Percentiles rank a stretch among this genome's conserved stretches.
These are phyloP conservation scores for Aspergillus sp. DNA, from an alignment of 2,329 filamentous ascomycete genomes.

Conservation along the genomic window DNA sequence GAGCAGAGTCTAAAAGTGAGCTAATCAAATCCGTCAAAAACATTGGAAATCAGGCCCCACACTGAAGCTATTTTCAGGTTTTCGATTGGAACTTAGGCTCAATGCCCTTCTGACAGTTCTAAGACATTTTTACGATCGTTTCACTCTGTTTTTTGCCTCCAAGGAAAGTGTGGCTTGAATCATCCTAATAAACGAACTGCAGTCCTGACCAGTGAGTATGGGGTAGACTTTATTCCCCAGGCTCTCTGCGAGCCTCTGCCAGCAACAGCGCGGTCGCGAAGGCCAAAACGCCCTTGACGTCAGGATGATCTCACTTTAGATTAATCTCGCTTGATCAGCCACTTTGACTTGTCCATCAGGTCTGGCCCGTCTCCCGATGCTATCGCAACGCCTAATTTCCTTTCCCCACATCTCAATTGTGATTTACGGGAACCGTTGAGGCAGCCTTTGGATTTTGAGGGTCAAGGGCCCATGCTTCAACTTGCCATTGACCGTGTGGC, in stretches of 20 bases:
- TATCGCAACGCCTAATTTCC: slow-evolving; percentile 4
- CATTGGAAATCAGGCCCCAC: background rate
- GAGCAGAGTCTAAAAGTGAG: background rate
- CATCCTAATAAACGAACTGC: background rate
- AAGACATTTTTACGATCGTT: background rate
- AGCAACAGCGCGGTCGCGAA: background rate
- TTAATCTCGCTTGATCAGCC: slow-evolving; percentile 4
- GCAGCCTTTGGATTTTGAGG: background rate
- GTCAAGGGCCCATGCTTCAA: background rate
- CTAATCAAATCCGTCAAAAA: background rate
- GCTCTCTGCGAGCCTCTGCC: background rate
- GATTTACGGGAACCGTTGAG: slow-evolving; percentile 2
- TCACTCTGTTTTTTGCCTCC: background rate
- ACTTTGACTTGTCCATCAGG: slow-evolving; percentile 1
- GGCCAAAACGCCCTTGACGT: slow-evolving; percentile 2
- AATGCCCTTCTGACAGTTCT: background rate
- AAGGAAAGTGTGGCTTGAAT: background rate
- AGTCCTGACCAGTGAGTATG: background rate
- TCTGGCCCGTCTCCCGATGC: background rate
- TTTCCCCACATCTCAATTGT: slow-evolving; percentile 4
- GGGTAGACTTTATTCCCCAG: background rate
- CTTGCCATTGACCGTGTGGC: background rate
- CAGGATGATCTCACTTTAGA: slow-evolving; percentile 7
- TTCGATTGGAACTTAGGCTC: background rate
- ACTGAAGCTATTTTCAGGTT: slow-evolving; percentile 1